Base-by-base conservation (phyloP, 1,284 basidiomycete species). In the Jaminaea rosea region DNA sequence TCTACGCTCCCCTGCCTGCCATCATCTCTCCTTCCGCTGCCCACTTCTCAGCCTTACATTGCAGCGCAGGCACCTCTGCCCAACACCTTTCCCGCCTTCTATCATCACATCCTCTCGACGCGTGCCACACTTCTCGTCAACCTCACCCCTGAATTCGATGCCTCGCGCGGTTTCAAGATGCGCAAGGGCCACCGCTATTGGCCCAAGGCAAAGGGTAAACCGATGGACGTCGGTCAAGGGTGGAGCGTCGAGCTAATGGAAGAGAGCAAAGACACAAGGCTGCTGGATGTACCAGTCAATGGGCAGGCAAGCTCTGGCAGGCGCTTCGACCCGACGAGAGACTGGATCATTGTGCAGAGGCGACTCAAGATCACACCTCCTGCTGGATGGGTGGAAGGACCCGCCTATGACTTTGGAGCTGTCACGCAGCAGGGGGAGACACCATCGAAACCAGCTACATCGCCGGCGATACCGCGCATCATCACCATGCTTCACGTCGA, bases 61-160 rank as follows among this genome's bases (percentile, higher is more conserved):
- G 92, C 90, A 0, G 93, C 91, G 1, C 93, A 98, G 75, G 93
- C 93, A 0, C 93, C 93, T 0, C 76, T 96, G 24, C 85, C 87
- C 6, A 81, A 86, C n/a, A 97, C 93, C 0, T 93, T 85, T 71
- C 77, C 79, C 3, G 88, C 93, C 71, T 98, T 98, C 67, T 97
- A 60, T 23, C 49, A 52, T 10, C 60, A 65, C 23, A 13, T 72
- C 2, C 46, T 52, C 13, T 28, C 52, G 19, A 54, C 63, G 9
- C 28, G 52, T 2, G 53, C 59, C 3, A 9, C 27, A 2, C 51
- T 65, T 10, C 42, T 75, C 48, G 59, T 72, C 23, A 74, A 74
- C 26, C 66, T 75, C 26, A 75, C 69, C 1, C 60, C 69, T 9
- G 46, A 68, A 10, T 42, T 21, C 39, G 39, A 42, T 11, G 19